Base-by-base conservation (phyloP, 2,329 filamentous ascomycete genomes). In the Apiospora phragmitis region DNA sequence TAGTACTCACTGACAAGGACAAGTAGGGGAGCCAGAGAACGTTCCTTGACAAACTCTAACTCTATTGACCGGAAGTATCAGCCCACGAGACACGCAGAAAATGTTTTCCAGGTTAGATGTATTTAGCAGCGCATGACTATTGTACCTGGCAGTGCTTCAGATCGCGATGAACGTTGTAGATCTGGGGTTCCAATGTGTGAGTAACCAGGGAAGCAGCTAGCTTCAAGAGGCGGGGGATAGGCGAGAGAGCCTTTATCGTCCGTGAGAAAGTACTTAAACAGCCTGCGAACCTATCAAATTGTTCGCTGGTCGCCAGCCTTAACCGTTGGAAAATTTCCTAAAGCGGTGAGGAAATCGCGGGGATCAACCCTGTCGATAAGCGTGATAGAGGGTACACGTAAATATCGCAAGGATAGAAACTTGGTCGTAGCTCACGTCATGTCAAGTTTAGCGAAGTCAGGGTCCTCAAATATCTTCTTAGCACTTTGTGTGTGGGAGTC, bases 241-340 rank as follows among this genome's bases (percentile, higher is more conserved):
- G 32, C 32, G 16, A 12, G 8, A 55, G n/a, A 59, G 51, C 16
- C 18, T 59, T 14, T 59, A 32, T 59, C 9, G 29, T 59, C 51
- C 51, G 14, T 18, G n/a, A 21, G 45, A 24, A 49, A 11, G 21
- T 26, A 26, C n/a, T 12, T 24, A 21, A 4, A 49, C 9, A 26
- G 26, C 26, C 26, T 32, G 14, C 18, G 26, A 59, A 38, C 55
- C 55, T 62, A 62, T 38, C 55, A 38, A 9, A 24, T 18, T n/a
- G 55, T n/a, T 38, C 55, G 38, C 32, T n/a, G 32, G 32, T 38
- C 29, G 55, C 35, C 55, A 62, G 55, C 55, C 55, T 62, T 38
- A 38, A 62, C 55, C 55, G 55, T 62, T 62, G 55, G 55, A 62
- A 62, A 62, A 62, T 21, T 62, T 62, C 55, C 55, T 62, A 62